A percentile compares a stretch with the other conserved stretches of the same genome.
phyloP scores from a whole-genome alignment of 1,139 yeast species.

The Taphrina populina region DNA sequence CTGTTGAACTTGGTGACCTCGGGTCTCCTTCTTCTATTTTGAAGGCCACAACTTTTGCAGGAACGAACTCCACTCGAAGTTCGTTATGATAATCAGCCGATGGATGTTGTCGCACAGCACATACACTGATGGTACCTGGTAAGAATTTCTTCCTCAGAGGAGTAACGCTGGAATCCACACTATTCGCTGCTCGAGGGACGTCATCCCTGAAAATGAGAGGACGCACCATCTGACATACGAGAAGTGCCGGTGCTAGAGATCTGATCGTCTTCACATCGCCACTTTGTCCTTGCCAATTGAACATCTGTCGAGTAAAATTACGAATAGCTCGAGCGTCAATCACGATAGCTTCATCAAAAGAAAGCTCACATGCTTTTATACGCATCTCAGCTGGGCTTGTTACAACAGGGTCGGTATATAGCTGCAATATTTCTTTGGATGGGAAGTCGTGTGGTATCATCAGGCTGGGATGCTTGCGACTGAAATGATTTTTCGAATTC shows the following conservation, averaged over 20 bases:
- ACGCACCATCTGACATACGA: slow-evolving; percentile 5
- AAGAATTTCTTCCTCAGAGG: no score
- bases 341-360: slow-evolving; percentile 16
- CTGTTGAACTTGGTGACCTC: no score
- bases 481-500: slow-evolving; percentile 34
- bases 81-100: not conserved
- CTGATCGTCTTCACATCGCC: slow-evolving; percentile 23
- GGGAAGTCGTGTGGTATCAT: slow-evolving; percentile 37
- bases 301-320: not conserved
- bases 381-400: not conserved
- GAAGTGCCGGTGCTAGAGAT: slow-evolving; percentile 23
- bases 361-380: not conserved
- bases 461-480: slow-evolving; percentile 33
- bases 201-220: no score
- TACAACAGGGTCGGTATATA: slow-evolving; percentile 37
- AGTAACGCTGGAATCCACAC: no score
- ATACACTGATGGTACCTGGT: not conserved
- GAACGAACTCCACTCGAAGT: slow-evolving; percentile 1
- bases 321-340: slow-evolving; percentile 5
- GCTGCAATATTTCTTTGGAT: slow-evolving; percentile 8
- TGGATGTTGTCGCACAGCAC: not conserved
- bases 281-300: slow-evolving; percentile 13
- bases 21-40: not conserved
- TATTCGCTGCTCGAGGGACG: no score
- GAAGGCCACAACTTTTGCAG: not conserved